These are phyloP conservation scores for Trichosporon sp. DNA, from an alignment of 1,284 basidiomycete species.

Conservation along the genomic window DNA sequence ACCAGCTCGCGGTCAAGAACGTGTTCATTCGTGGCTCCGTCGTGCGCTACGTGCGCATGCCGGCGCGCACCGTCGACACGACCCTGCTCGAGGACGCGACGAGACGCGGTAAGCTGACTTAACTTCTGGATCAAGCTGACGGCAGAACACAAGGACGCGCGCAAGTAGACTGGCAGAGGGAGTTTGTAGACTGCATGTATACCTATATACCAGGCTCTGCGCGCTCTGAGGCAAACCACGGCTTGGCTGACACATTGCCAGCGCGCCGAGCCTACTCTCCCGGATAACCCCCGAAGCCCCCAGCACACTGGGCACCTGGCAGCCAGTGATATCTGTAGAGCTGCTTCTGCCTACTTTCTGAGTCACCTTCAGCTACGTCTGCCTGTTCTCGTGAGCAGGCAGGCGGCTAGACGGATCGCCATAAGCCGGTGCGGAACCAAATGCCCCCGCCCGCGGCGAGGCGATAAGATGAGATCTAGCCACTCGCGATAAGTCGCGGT, in stretches of 20 bases:
- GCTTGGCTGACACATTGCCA: too few relatives aligned
- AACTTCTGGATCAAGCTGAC: neutral
- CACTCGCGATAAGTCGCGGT: neutral
- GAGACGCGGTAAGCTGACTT: slow-evolving; percentile 65
- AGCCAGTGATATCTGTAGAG: too few relatives aligned
- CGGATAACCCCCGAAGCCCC: too few relatives aligned
- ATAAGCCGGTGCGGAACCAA: neutral
- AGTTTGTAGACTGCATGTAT: slow-evolving; percentile 6
- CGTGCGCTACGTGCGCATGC: slow-evolving; percentile 93
- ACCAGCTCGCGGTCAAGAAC: slow-evolving; percentile 95
- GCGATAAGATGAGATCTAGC: neutral
- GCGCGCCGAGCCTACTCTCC: too few relatives aligned
- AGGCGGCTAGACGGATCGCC: neutral
- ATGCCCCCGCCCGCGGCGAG: neutral
- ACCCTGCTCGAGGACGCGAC: slow-evolving; percentile 96
- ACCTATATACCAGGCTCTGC: neutral
- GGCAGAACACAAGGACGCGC: slow-evolving; percentile 2
- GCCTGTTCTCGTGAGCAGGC: neutral
- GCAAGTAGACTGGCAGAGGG: neutral
- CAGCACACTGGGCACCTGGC: too few relatives aligned
- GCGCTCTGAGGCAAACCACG: too few relatives aligned
- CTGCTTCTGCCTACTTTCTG: neutral
- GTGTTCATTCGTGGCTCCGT: slow-evolving; percentile 98
- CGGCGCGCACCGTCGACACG: slow-evolving; percentile 88
- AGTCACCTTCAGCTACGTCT: neutral